phyloP scores from a whole-genome alignment of 768 basidiomycete genomes.

The Trametes punicea region DNA sequence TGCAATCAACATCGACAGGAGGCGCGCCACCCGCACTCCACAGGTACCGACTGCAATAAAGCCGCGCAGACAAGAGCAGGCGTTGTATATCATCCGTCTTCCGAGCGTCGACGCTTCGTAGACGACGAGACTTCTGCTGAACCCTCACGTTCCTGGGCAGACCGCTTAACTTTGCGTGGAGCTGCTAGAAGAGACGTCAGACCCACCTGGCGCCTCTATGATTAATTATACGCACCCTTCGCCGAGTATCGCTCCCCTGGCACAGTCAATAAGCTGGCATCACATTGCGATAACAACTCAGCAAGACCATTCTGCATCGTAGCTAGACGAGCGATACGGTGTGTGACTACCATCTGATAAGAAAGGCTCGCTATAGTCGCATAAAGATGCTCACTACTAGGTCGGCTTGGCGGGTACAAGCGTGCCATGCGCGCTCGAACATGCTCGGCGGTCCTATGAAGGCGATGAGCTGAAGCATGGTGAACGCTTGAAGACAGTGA shows the following conservation, averaged over 20 bases:
- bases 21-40: no score
- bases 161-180: constrained; percentile 4
- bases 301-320: neutral
- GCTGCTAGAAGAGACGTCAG: neutral
- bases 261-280: constrained; percentile 16
- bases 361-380: neutral
- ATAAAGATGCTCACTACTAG: constrained; percentile 1
- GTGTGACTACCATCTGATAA: neutral
- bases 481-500: neutral
- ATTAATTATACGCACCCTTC: constrained; percentile 7
- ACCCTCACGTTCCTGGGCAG: constrained; percentile 8
- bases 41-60: no score
- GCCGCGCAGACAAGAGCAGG: no score
- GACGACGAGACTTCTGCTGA: neutral
- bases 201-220: neutral
- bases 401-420: constrained; percentile 8
- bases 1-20: no score
- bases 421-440: constrained; percentile 17
- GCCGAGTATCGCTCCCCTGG: constrained; percentile 1
- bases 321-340: neutral
- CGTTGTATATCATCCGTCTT: neutral
- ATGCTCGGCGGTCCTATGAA: constrained; percentile 5
- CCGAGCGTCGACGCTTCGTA: neutral
- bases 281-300: neutral
- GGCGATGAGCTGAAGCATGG: neutral